Percentiles rank a stretch among this genome's conserved stretches.
Conservation (phyloP, 768 basidiomycete species). For the Strobilomyces echinocephalus region DNA sequence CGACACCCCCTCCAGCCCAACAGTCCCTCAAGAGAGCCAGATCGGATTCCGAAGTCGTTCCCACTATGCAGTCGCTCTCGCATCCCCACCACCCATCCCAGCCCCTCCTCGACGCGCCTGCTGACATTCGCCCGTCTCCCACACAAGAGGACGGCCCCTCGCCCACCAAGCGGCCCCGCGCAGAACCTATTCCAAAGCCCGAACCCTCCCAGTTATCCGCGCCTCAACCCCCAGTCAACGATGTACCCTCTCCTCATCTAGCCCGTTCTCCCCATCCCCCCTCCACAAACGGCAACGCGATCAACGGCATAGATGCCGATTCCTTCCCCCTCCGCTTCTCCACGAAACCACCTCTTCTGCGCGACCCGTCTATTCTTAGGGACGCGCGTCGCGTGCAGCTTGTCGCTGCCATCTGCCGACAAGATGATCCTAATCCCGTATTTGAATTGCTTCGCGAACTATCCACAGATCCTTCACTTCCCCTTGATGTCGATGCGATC, state of each 20-base stretch:
- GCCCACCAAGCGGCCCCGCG: conserved; percentile 67
- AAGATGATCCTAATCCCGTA: conserved; percentile 61
- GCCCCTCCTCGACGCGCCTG: conserved; percentile 30
- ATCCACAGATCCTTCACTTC: conserved; percentile 36
- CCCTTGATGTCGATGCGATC: conserved; percentile 68
- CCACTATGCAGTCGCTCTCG: conserved; percentile 12
- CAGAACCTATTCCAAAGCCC: conserved; percentile 40
- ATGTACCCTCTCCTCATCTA: conserved; percentile 31
- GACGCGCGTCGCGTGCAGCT: conserved; percentile 58
- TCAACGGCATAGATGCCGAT: conserved; percentile 41
- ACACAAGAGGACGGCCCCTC: conserved; percentile 61
- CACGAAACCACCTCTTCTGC: conserved; percentile 55
- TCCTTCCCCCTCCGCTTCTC: conserved; percentile 55
- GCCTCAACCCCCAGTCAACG: conserved; percentile 22
- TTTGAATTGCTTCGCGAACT: conserved; percentile 65
- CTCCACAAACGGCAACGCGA: conserved; percentile 40
- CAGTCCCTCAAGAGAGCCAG: conserved; percentile 56
- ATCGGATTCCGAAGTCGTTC: conserved; percentile 57
- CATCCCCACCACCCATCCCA: conserved; percentile 19
- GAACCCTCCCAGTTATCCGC: conserved; percentile 24
- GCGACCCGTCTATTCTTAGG: conserved; percentile 48
- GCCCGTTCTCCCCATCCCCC: conserved; percentile 48
- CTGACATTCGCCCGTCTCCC: conserved; percentile 43
- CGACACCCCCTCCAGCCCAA: conserved; percentile 46
- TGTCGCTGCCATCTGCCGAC: conserved; percentile 60